Base-by-base conservation (phyloP, 176 grass and related monocot species). In the Oryza longistaminata region DNA sequence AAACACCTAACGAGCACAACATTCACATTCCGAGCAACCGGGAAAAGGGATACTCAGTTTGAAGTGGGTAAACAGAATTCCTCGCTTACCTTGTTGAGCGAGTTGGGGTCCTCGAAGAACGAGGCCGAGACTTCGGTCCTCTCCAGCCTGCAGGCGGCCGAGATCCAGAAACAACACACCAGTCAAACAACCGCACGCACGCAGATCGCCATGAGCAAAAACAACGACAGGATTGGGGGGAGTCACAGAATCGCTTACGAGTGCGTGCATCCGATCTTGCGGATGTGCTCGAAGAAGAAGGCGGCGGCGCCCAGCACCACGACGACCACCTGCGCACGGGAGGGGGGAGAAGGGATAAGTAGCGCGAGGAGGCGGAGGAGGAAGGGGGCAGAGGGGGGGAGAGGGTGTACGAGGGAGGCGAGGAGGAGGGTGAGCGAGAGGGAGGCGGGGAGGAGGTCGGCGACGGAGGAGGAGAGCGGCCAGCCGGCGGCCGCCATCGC, bases 81-180 rank as follows among this genome's bases (percentile, higher is more conserved):
- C 17, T 40, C 12, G 22, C 15, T 19, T 45, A 95, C 95, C 96
- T 99, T 99, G n/a, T 90, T 89, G 71, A 99, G 82, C 35, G 91
- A 99, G 78, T 90, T 93, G 6, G 96, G 96, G 49, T 99, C 93
- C 84, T 99, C 93, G 46, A 99, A 95, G 81, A 96, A 96, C 31
- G 84, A 45, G 81, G 92, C 88, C 0, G 83, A 99, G 49, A 82
- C 78, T 11, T 89, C 44, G 13, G 58, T 86, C 86, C 88, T 94
- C 82, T 99, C 90, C 11, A 99, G 27, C 65, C 96, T 99, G 80
- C 50, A 39, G 37, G 16, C 17, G 76, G 42, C 64, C 67, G 66
- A 88, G 81, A 90, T 89, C 70, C 81, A 86, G 70, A 71, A 37
- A 68, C 50, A 46, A 64, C 16, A 16, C 22, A 84, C 43, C 12